phyloP scores from a whole-genome alignment of 768 basidiomycete genomes.

The Termitomyces sp. region DNA sequence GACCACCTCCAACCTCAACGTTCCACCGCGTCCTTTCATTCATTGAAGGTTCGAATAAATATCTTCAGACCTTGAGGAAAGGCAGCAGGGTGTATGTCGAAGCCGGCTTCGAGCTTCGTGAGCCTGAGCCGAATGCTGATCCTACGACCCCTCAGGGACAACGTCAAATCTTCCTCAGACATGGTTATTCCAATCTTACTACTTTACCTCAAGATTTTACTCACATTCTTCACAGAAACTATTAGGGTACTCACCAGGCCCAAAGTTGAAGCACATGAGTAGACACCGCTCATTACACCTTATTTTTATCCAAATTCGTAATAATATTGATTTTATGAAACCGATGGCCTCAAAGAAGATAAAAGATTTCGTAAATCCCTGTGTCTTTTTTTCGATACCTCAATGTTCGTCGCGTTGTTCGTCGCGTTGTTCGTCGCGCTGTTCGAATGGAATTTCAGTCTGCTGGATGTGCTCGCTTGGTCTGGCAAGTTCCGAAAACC shows the following conservation, averaged over 20 bases:
- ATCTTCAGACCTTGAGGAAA: slow-evolving; percentile 59
- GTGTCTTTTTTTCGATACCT: too few species aligned
- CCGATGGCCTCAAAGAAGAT: not conserved
- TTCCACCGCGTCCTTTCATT: slow-evolving; percentile 82
- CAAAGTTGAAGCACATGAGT: slow-evolving; percentile 5
- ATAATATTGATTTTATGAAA: not conserved
- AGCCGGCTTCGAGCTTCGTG: slow-evolving; percentile 69
- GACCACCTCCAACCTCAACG: slow-evolving; percentile 47
- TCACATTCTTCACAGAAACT: slow-evolving; percentile 33
- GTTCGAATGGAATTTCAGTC: slow-evolving; percentile 36
- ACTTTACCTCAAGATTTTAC: not conserved
- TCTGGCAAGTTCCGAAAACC: slow-evolving; percentile 24
- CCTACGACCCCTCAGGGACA: slow-evolving; percentile 65
- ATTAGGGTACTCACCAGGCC: slow-evolving; percentile 42
- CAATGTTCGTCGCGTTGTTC: too few species aligned
- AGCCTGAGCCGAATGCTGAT: slow-evolving; percentile 64
- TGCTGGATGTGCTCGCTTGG: slow-evolving; percentile 25
- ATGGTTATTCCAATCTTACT: slow-evolving; percentile 44
- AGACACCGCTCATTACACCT: not conserved
- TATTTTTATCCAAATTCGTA: not conserved
- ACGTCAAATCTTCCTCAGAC: slow-evolving; percentile 77
- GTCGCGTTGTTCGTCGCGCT: slow-evolving; percentile 20
- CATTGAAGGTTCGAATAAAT: slow-evolving; percentile 52
- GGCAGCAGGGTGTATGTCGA: slow-evolving; percentile 80
- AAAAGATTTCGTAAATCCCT: not conserved